A percentile compares a stretch with the other conserved stretches of the same genome.
Evolutionary conservation across 345 rosid genomes (phyloP).

Genomic region (Punica granatum): DNA sequence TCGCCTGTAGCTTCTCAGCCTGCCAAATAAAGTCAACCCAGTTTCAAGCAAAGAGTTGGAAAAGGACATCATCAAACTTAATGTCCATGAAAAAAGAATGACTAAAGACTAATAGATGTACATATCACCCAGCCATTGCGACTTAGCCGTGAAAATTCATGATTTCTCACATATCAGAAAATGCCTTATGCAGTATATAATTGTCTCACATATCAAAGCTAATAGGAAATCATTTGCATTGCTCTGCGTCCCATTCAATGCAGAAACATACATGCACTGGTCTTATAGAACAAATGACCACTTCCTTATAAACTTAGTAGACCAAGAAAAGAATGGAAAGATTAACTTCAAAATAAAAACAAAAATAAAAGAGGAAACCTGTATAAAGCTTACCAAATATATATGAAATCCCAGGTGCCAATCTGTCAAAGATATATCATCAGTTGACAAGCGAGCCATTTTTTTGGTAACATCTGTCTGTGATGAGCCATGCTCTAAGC

Average conservation of each 20-base stretch:
- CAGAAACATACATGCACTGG: not conserved
- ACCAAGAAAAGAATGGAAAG: not conserved
- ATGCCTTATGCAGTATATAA: not conserved
- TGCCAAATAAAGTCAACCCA: constrained; percentile 23
- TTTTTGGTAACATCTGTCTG: constrained; percentile 54
- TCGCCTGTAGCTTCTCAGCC: constrained; percentile 76
- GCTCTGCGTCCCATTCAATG: not conserved
- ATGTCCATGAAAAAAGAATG: not conserved
- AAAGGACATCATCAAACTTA: not conserved
- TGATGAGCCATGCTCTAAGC: constrained; percentile 49
- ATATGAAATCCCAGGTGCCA: constrained; percentile 97
- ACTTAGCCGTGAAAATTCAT: too few relatives aligned
- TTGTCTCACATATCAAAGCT: not conserved
- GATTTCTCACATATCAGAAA: too few relatives aligned
- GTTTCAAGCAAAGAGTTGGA: constrained; percentile 2
- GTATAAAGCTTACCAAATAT: constrained; percentile 46
- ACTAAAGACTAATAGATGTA: not conserved
- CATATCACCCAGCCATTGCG: too few relatives aligned
- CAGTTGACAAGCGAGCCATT: constrained; percentile 56
- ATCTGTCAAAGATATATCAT: constrained; percentile 73
- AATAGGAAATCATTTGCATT: not conserved
- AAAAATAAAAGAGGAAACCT: not conserved
- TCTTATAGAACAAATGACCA: not conserved
- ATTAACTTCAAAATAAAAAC: not conserved
- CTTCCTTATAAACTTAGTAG: not conserved